phyloP scores from a whole-genome alignment of 345 rosid genomes.

The Dimocarpus longan region DNA sequence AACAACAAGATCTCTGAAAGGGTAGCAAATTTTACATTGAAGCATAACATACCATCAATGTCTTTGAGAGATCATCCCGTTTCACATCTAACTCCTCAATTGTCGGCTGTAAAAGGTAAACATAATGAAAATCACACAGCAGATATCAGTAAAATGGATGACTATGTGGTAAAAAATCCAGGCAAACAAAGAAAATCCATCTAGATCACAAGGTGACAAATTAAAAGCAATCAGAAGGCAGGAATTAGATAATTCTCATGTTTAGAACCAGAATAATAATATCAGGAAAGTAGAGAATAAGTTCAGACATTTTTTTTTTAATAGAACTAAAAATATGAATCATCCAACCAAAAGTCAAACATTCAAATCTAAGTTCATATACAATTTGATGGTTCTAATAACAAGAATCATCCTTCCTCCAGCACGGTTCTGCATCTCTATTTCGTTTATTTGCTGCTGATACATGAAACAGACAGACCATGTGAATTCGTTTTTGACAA shows the following conservation, averaged over 20 bases:
- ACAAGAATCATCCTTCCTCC: neutral
- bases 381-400: neutral
- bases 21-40: slow-evolving; percentile 22
- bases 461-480: neutral
- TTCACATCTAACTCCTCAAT: slow-evolving; percentile 51
- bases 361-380: neutral
- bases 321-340: neutral
- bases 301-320: neutral
- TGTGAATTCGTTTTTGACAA: neutral
- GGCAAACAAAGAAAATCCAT: neutral
- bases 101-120: slow-evolving; percentile 48
- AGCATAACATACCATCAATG: slow-evolving; percentile 61
- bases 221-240: neutral
- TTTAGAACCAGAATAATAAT: neutral
- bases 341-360: neutral
- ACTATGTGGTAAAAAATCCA: neutral
- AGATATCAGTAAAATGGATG: slow-evolving; percentile 20
- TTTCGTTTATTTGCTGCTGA: too few relatives aligned
- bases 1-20: neutral
- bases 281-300: neutral
- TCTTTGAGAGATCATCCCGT: slow-evolving; percentile 82
- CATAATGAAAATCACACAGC: slow-evolving; percentile 14
- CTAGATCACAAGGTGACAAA: neutral
- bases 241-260: neutral
- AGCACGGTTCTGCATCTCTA: too few relatives aligned